These are phyloP conservation scores for Carallia pectinifolia DNA, from an alignment of 345 rosid species.

Conservation along the genomic window DNA sequence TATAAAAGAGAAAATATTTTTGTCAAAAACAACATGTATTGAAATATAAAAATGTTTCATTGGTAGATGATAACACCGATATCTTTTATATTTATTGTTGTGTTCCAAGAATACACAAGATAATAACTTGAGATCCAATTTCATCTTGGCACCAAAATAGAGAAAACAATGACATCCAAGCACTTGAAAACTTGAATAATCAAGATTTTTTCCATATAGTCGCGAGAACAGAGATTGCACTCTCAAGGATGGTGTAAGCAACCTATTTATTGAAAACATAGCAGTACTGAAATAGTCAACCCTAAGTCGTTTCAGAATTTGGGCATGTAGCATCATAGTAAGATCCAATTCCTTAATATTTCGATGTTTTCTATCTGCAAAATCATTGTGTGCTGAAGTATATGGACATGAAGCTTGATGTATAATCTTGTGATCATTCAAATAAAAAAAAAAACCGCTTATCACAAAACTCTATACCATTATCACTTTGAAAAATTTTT, in stretches of 20 bases:
- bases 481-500: constrained; percentile 2
- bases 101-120: neutral
- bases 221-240: neutral
- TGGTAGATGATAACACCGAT: no score
- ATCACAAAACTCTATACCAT: neutral
- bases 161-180: neutral
- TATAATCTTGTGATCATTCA: neutral
- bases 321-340: neutral
- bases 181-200: no score
- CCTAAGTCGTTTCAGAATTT: neutral
- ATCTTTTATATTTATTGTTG: no score
- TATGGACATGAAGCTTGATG: constrained; percentile 1
- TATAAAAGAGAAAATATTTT: no score
- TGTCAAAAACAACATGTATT: no score
- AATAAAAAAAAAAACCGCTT: neutral
- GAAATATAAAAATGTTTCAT: no score
- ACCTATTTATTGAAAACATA: neutral
- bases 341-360: neutral
- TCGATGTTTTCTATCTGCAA: neutral
- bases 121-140: neutral
- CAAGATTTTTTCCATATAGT: neutral
- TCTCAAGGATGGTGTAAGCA: neutral
- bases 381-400: neutral
- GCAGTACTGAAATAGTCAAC: neutral
- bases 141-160: neutral